Base-by-base conservation (phyloP, 148 eudicot genomes). In the Mesembryanthemum crystallinum region DNA sequence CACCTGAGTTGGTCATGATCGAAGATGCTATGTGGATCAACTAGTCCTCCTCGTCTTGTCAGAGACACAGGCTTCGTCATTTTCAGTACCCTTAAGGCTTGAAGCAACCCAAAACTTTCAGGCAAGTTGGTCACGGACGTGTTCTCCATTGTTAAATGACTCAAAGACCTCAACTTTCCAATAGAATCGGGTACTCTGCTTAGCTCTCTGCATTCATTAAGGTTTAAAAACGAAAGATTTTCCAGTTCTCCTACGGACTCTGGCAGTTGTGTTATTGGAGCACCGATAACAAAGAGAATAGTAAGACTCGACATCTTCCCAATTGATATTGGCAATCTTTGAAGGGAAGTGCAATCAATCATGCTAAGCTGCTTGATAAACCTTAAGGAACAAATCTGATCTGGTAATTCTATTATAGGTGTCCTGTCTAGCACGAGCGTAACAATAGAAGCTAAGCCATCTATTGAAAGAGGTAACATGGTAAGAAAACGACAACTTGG, bases 91-190 rank as follows among this genome's bases (percentile, higher is more conserved):
- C 62, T 73, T 35, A 89, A 82, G 42, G 60, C 69, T 32, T 82
- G 75, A 32, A 90, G 88, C 82, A 76, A 83, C 63, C 91, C 89
- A 71, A 90, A 86, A 33, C 49, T 81, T 78, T 88, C 86, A 3
- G 94, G 91, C 15, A 90, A 78, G 25, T 67, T 28, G 21, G 85
- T 80, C 37, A 90, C 68, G 10, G 81, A 49, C 15, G 89, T 88
- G 63, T 82, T 79, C 67, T 68, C 83, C 81, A 90, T 86, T 58
- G 15, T 67, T 74, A 90, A 77, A 49, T 72, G 77, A 39, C 51
- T 43, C 77, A 90, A 77, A 62, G 83, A 85, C 79, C 72, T 80
- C 79, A 88, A 73, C 9, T 59, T 15, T 55, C 86, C 88, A 18
- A 90, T 70, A 27, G 86, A 71, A n/a, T 72, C 63, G 5, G 94